Evolutionary conservation across 1,284 basidiomycete species (phyloP).

Genomic region (Caloboletus inedulis): DNA sequence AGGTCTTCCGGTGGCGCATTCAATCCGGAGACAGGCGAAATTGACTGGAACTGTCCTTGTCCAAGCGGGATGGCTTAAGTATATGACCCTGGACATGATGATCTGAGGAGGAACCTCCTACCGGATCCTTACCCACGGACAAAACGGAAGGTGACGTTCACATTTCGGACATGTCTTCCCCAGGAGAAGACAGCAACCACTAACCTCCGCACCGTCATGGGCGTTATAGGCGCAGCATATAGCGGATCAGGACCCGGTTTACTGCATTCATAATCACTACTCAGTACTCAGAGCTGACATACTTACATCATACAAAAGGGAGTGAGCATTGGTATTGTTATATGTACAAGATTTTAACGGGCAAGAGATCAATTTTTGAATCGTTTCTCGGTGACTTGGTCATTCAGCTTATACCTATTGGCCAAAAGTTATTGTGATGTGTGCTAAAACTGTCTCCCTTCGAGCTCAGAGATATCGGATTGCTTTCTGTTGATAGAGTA

Average conservation of each 20-base stretch:
- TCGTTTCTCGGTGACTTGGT: constrained; percentile 66
- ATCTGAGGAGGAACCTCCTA: constrained; percentile 42
- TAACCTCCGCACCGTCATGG: constrained; percentile 19
- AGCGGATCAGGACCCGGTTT: constrained; percentile 19
- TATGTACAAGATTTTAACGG: constrained; percentile 3
- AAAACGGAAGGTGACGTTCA: constrained; percentile 6
- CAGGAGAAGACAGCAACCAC: constrained; percentile 6
- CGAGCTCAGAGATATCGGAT: too few relatives aligned
- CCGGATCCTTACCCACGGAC: constrained; percentile 5
- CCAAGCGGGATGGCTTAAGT: constrained; percentile 98
- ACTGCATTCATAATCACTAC: constrained; percentile 34
- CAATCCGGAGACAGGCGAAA: constrained; percentile 95
- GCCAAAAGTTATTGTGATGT: too few relatives aligned
- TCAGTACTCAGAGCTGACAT: constrained; percentile 29
- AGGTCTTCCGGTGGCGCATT: constrained; percentile 52
- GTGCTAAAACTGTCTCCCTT: too few relatives aligned
- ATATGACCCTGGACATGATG: too few relatives aligned
- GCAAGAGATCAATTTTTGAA: constrained; percentile 43
- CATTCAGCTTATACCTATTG: constrained; percentile 82
- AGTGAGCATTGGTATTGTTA: background rate
- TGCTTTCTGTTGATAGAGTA: too few relatives aligned
- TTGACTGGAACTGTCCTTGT: constrained; percentile 98
- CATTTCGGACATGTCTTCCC: constrained; percentile 6
- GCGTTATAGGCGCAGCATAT: constrained; percentile 23
- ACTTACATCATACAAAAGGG: constrained; percentile 18